A percentile compares a stretch with the other conserved stretches of the same genome.
Evolutionary conservation across 2,329 filamentous ascomycete species (phyloP).

Genomic region (Pyrenochaeta sp.): DNA sequence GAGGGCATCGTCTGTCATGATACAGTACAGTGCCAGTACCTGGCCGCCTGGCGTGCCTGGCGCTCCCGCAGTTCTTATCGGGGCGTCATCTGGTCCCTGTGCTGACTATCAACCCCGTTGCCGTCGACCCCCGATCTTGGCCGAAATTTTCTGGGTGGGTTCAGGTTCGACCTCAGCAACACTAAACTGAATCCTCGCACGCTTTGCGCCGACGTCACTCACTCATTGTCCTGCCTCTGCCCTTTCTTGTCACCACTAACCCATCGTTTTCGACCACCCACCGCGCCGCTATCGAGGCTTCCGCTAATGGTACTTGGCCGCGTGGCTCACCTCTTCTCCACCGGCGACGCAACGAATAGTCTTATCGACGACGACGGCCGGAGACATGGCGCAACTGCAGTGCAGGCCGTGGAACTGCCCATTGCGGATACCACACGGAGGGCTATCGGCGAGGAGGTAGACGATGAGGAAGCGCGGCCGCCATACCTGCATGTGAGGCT

Average conservation of each 20-base stretch:
- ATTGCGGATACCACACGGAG: slow-evolving; percentile 28
- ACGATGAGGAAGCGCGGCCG: slow-evolving; percentile 55
- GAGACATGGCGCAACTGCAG: slow-evolving; percentile 28
- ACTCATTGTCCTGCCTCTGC: slow-evolving; percentile 23
- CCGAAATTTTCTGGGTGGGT: slow-evolving; percentile 35
- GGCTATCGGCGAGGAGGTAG: slow-evolving; percentile 39
- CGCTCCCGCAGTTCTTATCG: not conserved
- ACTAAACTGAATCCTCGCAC: too few relatives aligned
- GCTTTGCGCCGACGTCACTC: slow-evolving; percentile 25
- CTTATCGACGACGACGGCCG: slow-evolving; percentile 52
- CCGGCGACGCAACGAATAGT: slow-evolving; percentile 41
- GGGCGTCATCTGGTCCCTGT: slow-evolving; percentile 1
- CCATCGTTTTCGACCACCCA: not conserved
- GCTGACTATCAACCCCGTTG: not conserved
- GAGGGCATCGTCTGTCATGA: too few relatives aligned
- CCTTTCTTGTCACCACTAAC: slow-evolving; percentile 8
- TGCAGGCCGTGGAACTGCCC: slow-evolving; percentile 32
- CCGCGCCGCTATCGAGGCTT: slow-evolving; percentile 29
- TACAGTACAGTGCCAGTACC: too few relatives aligned
- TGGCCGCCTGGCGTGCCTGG: too few relatives aligned
- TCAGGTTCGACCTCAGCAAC: too few relatives aligned
- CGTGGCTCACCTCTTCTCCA: slow-evolving; percentile 58
- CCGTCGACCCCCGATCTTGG: slow-evolving; percentile 35
- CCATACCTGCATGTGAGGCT: slow-evolving; percentile 58
- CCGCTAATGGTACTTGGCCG: slow-evolving; percentile 60